A percentile compares a stretch with the other conserved stretches of the same genome.
Evolutionary conservation across 129 eudicot species (phyloP).

Genomic region (Arctium lappa): DNA sequence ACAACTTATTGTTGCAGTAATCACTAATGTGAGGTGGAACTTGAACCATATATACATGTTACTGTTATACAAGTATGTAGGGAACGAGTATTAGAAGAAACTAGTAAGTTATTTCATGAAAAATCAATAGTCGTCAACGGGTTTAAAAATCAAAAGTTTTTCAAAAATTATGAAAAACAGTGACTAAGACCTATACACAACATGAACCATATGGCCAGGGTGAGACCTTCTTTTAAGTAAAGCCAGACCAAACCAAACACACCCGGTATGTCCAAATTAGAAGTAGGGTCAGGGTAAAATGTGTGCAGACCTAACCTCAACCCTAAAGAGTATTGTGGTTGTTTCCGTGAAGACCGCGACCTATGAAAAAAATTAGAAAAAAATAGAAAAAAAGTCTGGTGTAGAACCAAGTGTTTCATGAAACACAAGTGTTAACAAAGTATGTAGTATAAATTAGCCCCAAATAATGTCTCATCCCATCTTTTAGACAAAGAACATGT

Average conservation of each 20-base stretch:
- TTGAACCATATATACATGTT: constrained; percentile 19
- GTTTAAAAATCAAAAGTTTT: not conserved
- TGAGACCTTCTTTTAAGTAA: too few relatives aligned
- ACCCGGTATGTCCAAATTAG: too few relatives aligned
- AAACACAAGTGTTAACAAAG: not conserved
- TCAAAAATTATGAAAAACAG: not conserved
- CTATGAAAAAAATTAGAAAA: too few relatives aligned
- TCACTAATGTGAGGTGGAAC: constrained; percentile 43
- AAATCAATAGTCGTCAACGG: not conserved
- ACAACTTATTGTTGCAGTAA: constrained; percentile 52
- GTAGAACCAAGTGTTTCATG: too few relatives aligned
- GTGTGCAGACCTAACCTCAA: too few relatives aligned
- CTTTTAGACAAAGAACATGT: not conserved
- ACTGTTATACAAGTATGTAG: not conserved
- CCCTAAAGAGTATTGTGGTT: too few relatives aligned
- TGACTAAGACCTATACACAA: not conserved
- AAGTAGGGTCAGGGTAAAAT: too few relatives aligned
- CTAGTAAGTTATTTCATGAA: not conserved
- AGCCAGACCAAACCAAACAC: too few relatives aligned
- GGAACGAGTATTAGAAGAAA: not conserved
- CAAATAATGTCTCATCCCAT: not conserved
- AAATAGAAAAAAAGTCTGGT: too few relatives aligned
- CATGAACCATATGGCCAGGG: not conserved
- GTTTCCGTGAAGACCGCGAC: too few relatives aligned
- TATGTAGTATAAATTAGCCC: not conserved